Percentiles rank a stretch among this genome's conserved stretches.
phyloP scores from a whole-genome alignment of 139 green algal genomes.

The Tetradesmus obliquus region DNA sequence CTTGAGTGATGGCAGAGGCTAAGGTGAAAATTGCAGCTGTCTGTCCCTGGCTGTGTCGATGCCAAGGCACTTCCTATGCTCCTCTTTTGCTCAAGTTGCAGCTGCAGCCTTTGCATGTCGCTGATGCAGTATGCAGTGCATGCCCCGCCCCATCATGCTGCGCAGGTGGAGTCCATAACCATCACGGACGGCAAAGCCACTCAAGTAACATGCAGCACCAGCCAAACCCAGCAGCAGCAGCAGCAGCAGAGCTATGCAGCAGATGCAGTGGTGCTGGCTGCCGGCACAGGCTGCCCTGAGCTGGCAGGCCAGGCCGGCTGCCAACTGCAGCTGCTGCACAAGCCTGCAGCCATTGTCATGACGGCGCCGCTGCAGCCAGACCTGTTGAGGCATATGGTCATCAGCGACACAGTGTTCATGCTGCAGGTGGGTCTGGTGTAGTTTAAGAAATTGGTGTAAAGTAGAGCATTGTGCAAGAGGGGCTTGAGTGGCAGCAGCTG shows the following conservation, averaged over 20 bases:
- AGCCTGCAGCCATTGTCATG: constrained; percentile 32
- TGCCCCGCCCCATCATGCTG: neutral
- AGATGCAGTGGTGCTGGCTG: constrained; percentile 33
- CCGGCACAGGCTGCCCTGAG: neutral
- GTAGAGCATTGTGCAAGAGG: neutral
- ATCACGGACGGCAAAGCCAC: neutral
- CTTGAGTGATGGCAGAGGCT: no score
- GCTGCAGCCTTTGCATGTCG: neutral
- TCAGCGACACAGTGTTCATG: constrained; percentile 39
- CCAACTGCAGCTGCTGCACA: constrained; percentile 28
- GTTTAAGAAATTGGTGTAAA: neutral
- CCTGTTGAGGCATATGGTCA: constrained; percentile 32
- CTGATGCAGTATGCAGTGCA: no score
- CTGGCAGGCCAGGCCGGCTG: constrained; percentile 10
- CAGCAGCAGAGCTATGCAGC: constrained; percentile 6
- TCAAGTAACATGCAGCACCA: neutral
- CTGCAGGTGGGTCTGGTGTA: neutral
- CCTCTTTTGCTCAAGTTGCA: no score
- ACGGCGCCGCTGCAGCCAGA: constrained; percentile 8
- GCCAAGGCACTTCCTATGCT: no score
- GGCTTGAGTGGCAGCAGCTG: neutral
- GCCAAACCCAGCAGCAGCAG: neutral
- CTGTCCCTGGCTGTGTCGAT: no score
- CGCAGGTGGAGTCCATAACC: neutral
- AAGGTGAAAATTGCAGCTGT: no score